Percentiles rank a stretch among this genome's conserved stretches.
Evolutionary conservation across 495 filamentous ascomycete species (phyloP).

Genomic region (Xylaria scruposa): DNA sequence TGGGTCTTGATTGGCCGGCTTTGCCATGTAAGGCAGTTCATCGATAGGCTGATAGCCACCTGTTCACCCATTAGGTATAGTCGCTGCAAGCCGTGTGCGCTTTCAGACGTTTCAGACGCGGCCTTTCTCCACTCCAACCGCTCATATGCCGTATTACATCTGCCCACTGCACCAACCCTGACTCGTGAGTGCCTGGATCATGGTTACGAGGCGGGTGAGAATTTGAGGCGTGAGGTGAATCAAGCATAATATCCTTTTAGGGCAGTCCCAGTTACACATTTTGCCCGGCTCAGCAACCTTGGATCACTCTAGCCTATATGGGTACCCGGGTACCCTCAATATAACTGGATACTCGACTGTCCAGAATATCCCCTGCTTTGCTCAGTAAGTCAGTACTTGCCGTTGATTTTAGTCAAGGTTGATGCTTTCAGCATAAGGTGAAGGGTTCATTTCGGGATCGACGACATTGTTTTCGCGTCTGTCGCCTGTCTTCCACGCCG

Average conservation of each 20-base stretch:
- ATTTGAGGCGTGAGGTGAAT: constrained; percentile 8
- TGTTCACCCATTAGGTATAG: constrained; percentile 24
- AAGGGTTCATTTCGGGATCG: constrained; percentile 44
- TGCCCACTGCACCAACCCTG: constrained; percentile 2
- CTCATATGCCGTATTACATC: constrained; percentile 12
- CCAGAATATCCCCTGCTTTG: neutral
- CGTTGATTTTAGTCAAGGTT: neutral
- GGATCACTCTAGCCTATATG: neutral
- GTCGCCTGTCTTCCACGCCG: constrained; percentile 71
- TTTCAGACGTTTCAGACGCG: constrained; percentile 21
- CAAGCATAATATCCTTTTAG: neutral
- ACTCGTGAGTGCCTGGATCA: neutral
- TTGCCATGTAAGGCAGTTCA: neutral
- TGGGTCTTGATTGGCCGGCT: constrained; percentile 9
- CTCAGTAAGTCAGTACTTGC: neutral
- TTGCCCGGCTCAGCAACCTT: neutral
- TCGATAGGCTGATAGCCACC: constrained; percentile 5
- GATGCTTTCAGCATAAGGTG: neutral
- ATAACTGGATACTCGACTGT: neutral
- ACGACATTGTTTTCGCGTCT: constrained; percentile 44
- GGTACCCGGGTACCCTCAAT: neutral
- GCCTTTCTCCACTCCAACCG: constrained; percentile 17
- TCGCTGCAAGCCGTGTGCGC: constrained; percentile 19
- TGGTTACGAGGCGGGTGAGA: constrained; percentile 6
- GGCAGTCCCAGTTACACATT: constrained; percentile 1